Evolutionary conservation across 208 protist species (phyloP), one percentile per base, ranked within the genome.

Genomic region (Leishmania tropica): DNA sequence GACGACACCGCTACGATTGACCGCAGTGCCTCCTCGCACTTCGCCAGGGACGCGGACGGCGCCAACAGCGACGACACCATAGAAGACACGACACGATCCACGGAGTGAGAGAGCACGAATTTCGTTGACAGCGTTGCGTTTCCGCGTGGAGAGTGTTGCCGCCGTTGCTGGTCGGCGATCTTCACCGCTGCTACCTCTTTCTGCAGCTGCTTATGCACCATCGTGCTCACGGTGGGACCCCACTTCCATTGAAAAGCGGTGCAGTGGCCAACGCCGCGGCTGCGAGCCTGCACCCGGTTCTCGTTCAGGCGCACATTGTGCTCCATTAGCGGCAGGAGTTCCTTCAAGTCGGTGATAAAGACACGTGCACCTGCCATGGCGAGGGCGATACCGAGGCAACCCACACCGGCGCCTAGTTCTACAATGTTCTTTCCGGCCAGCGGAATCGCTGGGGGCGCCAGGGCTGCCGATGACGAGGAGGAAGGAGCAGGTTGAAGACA

Each of bases 351-450:
- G 7, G 93, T 97, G 47, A 96, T 88, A 17, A 82, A 82, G 19
- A 96, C 91, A 35, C 77, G 83, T 19, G 93, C 93, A 2, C 93
- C 93, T 17, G 79, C 92, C 92, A 95, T 94, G 45, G 95, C 94
- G 48, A 98, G 90, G 1, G 93, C 93, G 76, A 98, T 96, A 31
- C 95, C 95, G n/a, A 98, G 89, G 80, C 90, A 93, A 0, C 95
- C 95, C 28, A 97, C 94, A 56, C 95, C 95, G 0, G 94, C 95
- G 2, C 95, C 95, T 6, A 98, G 88, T 80, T 98, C 95, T 24
- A 97, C 88, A 6, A 88, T 62, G 76, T 68, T 73, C 78, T 73
- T 79, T 0, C 78, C 81, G 0, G 42, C 75, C 31, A 87, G 68
- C 28, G 84, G 75, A 31, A n/a, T 19, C 19, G 48, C n/a, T 62